These are phyloP conservation scores for Bacidia gigantensis DNA, from an alignment of 495 filamentous ascomycete species.

Conservation along the genomic window DNA sequence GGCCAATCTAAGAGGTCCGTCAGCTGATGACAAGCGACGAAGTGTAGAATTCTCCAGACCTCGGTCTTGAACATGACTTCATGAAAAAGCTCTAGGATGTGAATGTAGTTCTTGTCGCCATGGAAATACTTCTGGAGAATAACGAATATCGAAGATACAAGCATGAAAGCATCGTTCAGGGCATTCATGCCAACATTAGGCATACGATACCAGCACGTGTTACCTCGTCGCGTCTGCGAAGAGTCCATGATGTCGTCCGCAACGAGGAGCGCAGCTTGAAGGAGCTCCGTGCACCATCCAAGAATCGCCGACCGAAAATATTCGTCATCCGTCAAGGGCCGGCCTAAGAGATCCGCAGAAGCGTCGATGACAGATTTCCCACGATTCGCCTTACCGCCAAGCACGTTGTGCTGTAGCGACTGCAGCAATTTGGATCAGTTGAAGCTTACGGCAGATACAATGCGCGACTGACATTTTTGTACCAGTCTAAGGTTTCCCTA, in stretches of 20 bases:
- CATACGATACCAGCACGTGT: constrained; percentile 88
- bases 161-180: constrained; percentile 95
- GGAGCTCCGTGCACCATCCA: constrained; percentile 91
- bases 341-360: constrained; percentile 57
- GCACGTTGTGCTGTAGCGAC: constrained; percentile 66
- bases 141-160: constrained; percentile 76
- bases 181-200: constrained; percentile 79
- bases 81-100: constrained; percentile 88
- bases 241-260: constrained; percentile 96
- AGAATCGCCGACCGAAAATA: constrained; percentile 29
- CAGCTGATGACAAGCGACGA: background rate
- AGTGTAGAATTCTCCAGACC: constrained; percentile 26
- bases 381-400: constrained; percentile 94
- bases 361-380: constrained; percentile 95
- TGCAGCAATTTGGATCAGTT: constrained; percentile 23
- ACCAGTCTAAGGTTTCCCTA: constrained; percentile 70
- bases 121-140: constrained; percentile 87
- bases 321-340: constrained; percentile 29
- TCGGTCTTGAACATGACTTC: constrained; percentile 86
- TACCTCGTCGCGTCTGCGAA: constrained; percentile 79
- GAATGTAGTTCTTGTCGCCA: constrained; percentile 67
- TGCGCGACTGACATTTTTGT: constrained; percentile 48
- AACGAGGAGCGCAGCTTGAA: constrained; percentile 96
- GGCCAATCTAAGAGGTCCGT: constrained; percentile 48
- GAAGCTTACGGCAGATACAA: background rate